Base-by-base conservation (phyloP, 495 filamentous ascomycete species). In the Aspergillus leporis region DNA sequence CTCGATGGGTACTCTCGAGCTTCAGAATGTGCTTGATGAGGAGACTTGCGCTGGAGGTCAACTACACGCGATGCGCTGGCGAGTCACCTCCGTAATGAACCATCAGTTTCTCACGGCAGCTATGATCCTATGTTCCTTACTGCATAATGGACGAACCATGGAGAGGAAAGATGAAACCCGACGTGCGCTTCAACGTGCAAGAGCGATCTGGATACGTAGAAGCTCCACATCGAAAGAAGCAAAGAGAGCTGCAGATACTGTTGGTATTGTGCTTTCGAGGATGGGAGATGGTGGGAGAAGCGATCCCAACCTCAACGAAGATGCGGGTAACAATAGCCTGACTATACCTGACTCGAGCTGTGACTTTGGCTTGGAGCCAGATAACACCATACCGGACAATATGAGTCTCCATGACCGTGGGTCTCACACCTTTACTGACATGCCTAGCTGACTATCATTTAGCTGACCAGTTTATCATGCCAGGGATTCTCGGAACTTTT, bases 101-200 rank as follows among this genome's bases (percentile, higher is more conserved):
- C 66, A 73, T 43, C 58, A 66, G 8, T 73, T 69, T 38, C 57
- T 73, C 2, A 68, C 79, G 1, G 81, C 80, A 1, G 71, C 78
- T 12, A 83, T 84, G 81, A 64, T 84, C 14, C 61, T 83, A 13
- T 81, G 79, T 56, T 72, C 79, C 0, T 73, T 82, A 36, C 62
- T 85, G 9, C 62, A 60, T 46, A 47, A 43, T 18, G 58, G 41
- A 41, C 49, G 57, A 18, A 51, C 38, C 13, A 21, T 55, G 45
- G 46, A 53, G 41, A 45, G 60, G 21, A 45, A 59, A 51, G 55
- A 62, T 30, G 59, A 71, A 45, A 60, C 64, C 30, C 62, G 51
- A 40, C 67, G 68, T 18, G 63, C 61, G 4, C 52, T 70, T 32
- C 67, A 60, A 19, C 51, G 60, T 1, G 54, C 60, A 1, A 53